phyloP scores from a whole-genome alignment of 2,329 filamentous ascomycete genomes.

The Lachnellula arida region DNA sequence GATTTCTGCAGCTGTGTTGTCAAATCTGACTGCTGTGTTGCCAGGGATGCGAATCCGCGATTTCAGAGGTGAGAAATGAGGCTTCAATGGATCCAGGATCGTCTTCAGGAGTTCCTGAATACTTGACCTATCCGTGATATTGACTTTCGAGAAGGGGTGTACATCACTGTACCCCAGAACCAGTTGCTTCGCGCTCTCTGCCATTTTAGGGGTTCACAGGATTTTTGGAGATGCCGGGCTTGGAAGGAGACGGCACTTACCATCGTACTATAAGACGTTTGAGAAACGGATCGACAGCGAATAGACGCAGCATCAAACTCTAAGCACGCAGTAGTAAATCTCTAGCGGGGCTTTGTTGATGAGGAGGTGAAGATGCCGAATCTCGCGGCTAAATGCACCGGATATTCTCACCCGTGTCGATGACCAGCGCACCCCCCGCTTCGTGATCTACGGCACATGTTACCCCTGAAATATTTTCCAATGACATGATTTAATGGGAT shows the following conservation, averaged over 20 bases:
- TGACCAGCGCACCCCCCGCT: background rate
- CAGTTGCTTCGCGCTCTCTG: conserved; percentile 14
- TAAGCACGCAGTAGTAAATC: background rate
- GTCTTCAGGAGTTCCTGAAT: conserved; percentile 58
- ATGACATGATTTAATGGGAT: too few species aligned
- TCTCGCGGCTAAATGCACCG: conserved; percentile 2
- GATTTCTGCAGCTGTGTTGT: conserved; percentile 71
- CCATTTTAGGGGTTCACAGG: background rate
- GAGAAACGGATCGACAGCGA: conserved; percentile 8
- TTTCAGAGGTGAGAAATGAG: conserved; percentile 64
- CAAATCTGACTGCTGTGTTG: conserved; percentile 69
- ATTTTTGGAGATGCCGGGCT: background rate
- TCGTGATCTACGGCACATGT: background rate
- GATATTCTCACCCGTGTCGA: background rate
- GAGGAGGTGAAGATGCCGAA: conserved; percentile 5
- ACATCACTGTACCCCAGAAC: conserved; percentile 45
- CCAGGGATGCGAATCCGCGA: conserved; percentile 64
- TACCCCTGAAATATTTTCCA: background rate
- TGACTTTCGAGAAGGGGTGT: conserved; percentile 53
- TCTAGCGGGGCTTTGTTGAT: conserved; percentile 1
- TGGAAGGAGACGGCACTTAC: conserved; percentile 6
- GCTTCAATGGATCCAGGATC: conserved; percentile 65
- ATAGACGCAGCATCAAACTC: conserved; percentile 6
- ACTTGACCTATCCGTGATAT: conserved; percentile 46
- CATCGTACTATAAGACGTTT: conserved; percentile 3